Percentiles rank a stretch among this genome's conserved stretches.
These are phyloP conservation scores for Penicillium canariense DNA, from an alignment of 495 filamentous ascomycete species.

Conservation along the genomic window DNA sequence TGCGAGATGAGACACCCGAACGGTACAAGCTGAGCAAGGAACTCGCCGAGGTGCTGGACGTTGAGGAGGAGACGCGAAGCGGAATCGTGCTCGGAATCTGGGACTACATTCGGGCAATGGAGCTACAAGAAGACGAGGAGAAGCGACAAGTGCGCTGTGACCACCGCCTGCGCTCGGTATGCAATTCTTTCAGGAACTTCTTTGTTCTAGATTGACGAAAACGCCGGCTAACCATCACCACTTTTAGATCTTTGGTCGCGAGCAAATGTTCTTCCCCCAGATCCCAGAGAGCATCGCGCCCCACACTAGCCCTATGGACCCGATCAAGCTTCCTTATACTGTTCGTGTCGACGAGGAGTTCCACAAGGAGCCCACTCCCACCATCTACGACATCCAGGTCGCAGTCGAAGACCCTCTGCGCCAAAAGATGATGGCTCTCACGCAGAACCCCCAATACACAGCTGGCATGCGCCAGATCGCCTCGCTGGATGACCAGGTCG, in stretches of 20 bases:
- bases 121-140: constrained; percentile 89
- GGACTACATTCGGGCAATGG: constrained; percentile 89
- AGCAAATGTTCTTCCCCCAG: constrained; percentile 84
- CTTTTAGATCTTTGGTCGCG: constrained; percentile 69
- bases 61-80: constrained; percentile 78
- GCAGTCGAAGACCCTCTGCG: constrained; percentile 80
- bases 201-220: too few species aligned
- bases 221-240: background rate
- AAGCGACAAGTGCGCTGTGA: constrained; percentile 89
- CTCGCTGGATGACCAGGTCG: constrained; percentile 77
- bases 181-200: constrained; percentile 23
- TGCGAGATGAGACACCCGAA: constrained; percentile 81
- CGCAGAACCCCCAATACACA: constrained; percentile 47
- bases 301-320: constrained; percentile 76
- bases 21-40: constrained; percentile 73
- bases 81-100: constrained; percentile 87
- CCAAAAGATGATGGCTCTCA: constrained; percentile 61
- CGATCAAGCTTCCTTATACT: constrained; percentile 83
- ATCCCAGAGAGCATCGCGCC: constrained; percentile 69
- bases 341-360: constrained; percentile 90
- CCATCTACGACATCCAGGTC: constrained; percentile 86
- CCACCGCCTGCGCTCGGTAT: constrained; percentile 69
- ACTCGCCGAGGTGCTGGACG: constrained; percentile 82
- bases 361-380: constrained; percentile 60
- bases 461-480: constrained; percentile 67